phyloP scores from a whole-genome alignment of 163 green algal species.

The Chlorella variabilis region DNA sequence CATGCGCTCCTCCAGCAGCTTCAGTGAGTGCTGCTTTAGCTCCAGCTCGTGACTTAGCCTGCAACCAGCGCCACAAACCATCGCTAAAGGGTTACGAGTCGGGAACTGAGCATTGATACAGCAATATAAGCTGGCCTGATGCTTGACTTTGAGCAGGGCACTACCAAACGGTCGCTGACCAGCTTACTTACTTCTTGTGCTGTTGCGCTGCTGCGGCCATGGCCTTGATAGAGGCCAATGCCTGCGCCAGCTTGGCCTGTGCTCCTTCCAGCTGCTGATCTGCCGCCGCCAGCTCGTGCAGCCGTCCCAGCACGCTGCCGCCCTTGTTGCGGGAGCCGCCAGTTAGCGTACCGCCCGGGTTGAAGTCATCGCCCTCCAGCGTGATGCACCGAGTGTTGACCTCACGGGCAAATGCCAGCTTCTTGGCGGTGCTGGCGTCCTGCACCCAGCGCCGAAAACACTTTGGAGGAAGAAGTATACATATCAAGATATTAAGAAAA shows the following conservation, averaged over 20 bases:
- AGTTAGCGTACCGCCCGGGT: conserved; percentile 87
- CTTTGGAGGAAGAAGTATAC: no score
- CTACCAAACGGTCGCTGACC: no score
- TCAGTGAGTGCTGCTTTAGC: conserved; percentile 81
- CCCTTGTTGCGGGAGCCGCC: conserved; percentile 77
- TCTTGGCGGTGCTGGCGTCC: conserved; percentile 89
- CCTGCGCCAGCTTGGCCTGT: conserved; percentile 22
- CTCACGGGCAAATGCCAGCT: conserved; percentile 85
- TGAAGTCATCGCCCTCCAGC: conserved; percentile 98
- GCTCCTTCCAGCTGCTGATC: conserved; percentile 66
- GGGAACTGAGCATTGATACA: no score
- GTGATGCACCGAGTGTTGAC: conserved; percentile 90
- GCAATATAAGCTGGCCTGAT: no score
- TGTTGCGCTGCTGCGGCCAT: conserved; percentile 55
- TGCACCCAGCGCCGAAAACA: conserved; percentile 41
- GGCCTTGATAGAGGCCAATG: conserved; percentile 53
- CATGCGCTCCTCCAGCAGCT: conserved; percentile 82
- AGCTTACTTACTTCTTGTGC: conserved; percentile 67
- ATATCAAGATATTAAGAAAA: no score
- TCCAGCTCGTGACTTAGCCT: conserved; percentile 86
- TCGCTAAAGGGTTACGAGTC: no score
- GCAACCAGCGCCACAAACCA: no score
- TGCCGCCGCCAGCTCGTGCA: conserved; percentile 76
- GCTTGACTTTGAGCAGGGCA: no score
- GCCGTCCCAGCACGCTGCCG: conserved; percentile 71